Conservation (phyloP, 129 eudicot species). For the Mikania micrantha region DNA sequence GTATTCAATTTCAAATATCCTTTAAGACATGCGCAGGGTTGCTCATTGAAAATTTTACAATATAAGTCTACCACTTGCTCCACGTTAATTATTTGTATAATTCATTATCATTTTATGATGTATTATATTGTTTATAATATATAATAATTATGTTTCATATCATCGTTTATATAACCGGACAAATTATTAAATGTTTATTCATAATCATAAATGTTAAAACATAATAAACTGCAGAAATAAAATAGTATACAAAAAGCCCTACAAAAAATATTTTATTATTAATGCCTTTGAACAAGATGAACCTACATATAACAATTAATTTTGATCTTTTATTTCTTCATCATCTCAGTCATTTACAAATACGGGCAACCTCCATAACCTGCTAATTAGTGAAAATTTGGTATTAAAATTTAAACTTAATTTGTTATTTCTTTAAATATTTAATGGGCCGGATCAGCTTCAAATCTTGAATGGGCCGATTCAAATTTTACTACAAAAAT, state of each 20-base stretch:
- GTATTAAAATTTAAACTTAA: neutral
- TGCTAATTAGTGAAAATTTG: constrained; percentile 18
- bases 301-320: neutral
- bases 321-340: neutral
- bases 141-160: neutral
- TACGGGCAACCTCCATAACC: constrained; percentile 61
- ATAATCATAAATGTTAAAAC: neutral
- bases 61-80: too few relatives aligned
- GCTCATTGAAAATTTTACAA: too few relatives aligned
- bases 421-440: neutral
- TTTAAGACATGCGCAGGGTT: too few relatives aligned
- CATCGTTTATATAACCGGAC: neutral
- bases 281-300: neutral
- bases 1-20: too few relatives aligned
- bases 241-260: neutral
- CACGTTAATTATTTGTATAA: too few relatives aligned
- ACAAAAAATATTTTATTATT: neutral
- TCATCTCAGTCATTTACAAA: constrained; percentile 14
- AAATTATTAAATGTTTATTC: neutral
- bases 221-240: neutral
- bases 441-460: neutral
- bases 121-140: too few relatives aligned
- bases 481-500: neutral
- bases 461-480: neutral
- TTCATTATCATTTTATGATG: too few relatives aligned